These are phyloP conservation scores for Geoglossum glabrum DNA, from an alignment of 495 filamentous ascomycete species.

Conservation along the genomic window DNA sequence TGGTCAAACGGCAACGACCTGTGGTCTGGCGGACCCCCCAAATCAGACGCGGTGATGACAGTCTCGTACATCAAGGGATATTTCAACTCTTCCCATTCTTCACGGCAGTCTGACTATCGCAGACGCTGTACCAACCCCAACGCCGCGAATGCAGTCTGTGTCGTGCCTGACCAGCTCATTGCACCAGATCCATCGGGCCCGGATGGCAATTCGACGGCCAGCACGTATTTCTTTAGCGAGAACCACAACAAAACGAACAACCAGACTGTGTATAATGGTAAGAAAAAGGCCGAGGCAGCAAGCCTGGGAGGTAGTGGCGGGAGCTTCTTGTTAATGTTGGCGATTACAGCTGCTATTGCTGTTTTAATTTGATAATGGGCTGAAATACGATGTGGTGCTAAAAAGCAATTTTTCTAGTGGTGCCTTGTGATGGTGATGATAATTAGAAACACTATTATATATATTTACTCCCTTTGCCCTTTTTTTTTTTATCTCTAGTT, in stretches of 20 bases:
- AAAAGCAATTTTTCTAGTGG: no score
- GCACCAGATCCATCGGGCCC: slow-evolving; percentile 16
- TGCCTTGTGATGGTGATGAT: no score
- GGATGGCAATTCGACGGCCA: slow-evolving; percentile 17
- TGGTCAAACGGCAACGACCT: slow-evolving; percentile 54
- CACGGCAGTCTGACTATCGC: slow-evolving; percentile 24
- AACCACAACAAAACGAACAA: slow-evolving; percentile 33
- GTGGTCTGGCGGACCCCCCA: slow-evolving; percentile 52
- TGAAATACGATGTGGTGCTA: no score
- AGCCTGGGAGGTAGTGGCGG: background rate
- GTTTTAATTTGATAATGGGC: background rate
- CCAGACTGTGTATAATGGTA: slow-evolving; percentile 27
- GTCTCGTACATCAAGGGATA: slow-evolving; percentile 53
- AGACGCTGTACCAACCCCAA: slow-evolving; percentile 26
- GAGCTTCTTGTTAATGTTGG: background rate
- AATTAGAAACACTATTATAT: no score
- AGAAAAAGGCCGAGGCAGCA: background rate
- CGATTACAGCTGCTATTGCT: background rate
- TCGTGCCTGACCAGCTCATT: slow-evolving; percentile 32
- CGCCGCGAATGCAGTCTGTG: slow-evolving; percentile 27
- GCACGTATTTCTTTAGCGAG: slow-evolving; percentile 39
- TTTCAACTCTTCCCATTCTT: slow-evolving; percentile 42
- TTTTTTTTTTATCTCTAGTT: no score
- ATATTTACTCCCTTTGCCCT: no score
- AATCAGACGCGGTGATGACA: slow-evolving; percentile 33